A percentile compares a stretch with the other conserved stretches of the same genome.
These are phyloP conservation scores for Talaromyces sp. DNA, from an alignment of 2,329 filamentous ascomycete genomes.

Conservation along the genomic window DNA sequence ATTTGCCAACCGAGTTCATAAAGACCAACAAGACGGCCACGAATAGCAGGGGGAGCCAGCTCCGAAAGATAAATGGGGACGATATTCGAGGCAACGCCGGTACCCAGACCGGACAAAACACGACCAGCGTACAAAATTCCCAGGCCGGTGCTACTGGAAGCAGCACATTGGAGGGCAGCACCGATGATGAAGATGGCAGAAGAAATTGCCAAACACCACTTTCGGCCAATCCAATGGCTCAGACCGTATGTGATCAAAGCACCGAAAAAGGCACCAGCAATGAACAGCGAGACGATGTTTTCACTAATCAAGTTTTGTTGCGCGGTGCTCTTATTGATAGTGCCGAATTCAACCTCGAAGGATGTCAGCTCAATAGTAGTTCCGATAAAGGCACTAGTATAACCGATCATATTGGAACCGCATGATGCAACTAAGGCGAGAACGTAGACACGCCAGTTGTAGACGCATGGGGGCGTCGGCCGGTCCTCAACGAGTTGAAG, in stretches of 20 bases:
- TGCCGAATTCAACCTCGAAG: slow-evolving; percentile 68
- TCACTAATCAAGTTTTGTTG: slow-evolving; percentile 64
- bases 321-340: slow-evolving; percentile 52
- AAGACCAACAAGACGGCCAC: slow-evolving; percentile 61
- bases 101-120: slow-evolving; percentile 60
- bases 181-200: slow-evolving; percentile 67
- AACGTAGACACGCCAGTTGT: slow-evolving; percentile 63
- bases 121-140: slow-evolving; percentile 62
- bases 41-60: slow-evolving; percentile 59
- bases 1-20: slow-evolving; percentile 61
- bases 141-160: slow-evolving; percentile 61
- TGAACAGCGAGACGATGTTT: slow-evolving; percentile 78
- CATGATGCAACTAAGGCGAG: slow-evolving; percentile 58
- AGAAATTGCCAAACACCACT: slow-evolving; percentile 64
- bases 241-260: slow-evolving; percentile 65
- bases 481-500: slow-evolving; percentile 46
- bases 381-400: slow-evolving; percentile 76
- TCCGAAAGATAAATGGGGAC: slow-evolving; percentile 64
- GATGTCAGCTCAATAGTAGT: slow-evolving; percentile 71
- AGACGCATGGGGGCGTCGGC: slow-evolving; percentile 59
- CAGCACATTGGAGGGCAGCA: slow-evolving; percentile 68
- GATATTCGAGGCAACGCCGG: slow-evolving; percentile 60
- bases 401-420: slow-evolving; percentile 61
- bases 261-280: slow-evolving; percentile 81
- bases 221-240: slow-evolving; percentile 66